These are phyloP conservation scores for Candida sanyaensis DNA, from an alignment of 1,139 yeast genomes.

Conservation along the genomic window DNA sequence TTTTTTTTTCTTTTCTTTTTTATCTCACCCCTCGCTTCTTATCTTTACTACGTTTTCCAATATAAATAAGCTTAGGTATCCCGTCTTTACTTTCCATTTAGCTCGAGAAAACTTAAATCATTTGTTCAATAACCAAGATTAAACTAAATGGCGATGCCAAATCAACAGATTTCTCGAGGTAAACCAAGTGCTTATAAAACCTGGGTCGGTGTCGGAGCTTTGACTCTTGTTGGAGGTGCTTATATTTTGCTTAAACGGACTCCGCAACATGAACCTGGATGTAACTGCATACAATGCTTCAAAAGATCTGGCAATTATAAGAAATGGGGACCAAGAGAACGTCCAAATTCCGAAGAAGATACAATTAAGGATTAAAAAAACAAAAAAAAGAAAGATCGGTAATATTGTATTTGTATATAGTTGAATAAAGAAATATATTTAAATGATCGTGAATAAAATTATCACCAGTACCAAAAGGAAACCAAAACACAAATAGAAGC, in stretches of 20 bases:
- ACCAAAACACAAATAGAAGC: constrained; percentile 8
- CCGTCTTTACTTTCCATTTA: too few relatives aligned
- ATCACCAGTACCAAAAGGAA: constrained; percentile 11
- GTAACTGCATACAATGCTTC: background rate
- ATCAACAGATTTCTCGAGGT: background rate
- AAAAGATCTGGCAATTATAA: background rate
- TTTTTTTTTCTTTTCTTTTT: too few relatives aligned
- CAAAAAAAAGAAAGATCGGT: too few relatives aligned
- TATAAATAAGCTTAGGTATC: too few relatives aligned
- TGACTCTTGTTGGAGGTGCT: constrained; percentile 3
- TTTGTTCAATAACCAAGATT: too few relatives aligned
- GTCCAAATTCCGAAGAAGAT: background rate
- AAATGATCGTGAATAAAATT: background rate
- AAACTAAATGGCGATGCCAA: background rate
- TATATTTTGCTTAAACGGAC: constrained; percentile 1
- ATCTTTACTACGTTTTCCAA: too few relatives aligned
- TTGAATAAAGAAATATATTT: background rate
- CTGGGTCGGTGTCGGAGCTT: constrained; percentile 14
- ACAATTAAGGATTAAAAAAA: background rate
- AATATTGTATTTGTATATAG: background rate
- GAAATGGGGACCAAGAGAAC: constrained; percentile 1
- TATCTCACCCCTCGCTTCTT: too few relatives aligned
- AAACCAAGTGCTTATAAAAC: constrained; percentile 11
- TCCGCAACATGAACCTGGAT: background rate
- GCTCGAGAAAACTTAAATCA: too few relatives aligned